These are phyloP conservation scores for Aureobasidium sp. DNA, from an alignment of 2,329 filamentous ascomycete species.

Conservation along the genomic window DNA sequence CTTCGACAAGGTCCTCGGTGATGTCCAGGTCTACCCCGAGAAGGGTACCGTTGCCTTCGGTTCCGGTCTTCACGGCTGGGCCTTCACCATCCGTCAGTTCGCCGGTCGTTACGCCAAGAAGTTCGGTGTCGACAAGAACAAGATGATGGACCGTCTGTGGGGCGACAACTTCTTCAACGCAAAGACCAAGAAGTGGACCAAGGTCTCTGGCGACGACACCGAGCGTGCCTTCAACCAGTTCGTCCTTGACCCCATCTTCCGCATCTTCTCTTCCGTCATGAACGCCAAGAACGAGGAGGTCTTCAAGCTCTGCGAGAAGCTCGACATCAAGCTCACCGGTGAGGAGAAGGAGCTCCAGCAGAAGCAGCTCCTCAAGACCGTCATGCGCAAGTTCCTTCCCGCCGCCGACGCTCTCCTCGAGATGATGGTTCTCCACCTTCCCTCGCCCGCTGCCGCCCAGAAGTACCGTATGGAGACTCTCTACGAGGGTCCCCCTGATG, in stretches of 20 bases:
- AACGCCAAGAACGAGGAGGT: conserved; percentile 98
- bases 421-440: conserved; percentile 99
- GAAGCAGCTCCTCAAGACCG: conserved; percentile 94
- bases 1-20: conserved; percentile 92
- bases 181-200: conserved; percentile 99
- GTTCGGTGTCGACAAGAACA: conserved; percentile 98
- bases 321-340: conserved; percentile 78
- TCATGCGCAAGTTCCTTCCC: conserved; percentile 98
- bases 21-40: conserved; percentile 97
- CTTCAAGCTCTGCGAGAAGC: conserved; percentile 76
- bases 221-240: conserved; percentile 99
- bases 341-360: conserved; percentile 93
- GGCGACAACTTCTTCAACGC: conserved; percentile 99
- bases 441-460: conserved; percentile 92
- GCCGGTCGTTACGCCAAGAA: conserved; percentile 96
- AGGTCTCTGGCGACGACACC: conserved; percentile 68
- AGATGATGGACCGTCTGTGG: conserved; percentile 99
- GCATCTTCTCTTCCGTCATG: conserved; percentile 93
- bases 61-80: conserved; percentile 99
- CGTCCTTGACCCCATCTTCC: conserved; percentile 99
- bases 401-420: conserved; percentile 96
- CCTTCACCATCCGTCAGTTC: conserved; percentile 98
- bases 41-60: conserved; percentile 97
- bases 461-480: conserved; percentile 97
- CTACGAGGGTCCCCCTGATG: conserved; percentile 94